Conservation (phyloP, 768 basidiomycete genomes). For the Kwoniella dendrophila region DNA sequence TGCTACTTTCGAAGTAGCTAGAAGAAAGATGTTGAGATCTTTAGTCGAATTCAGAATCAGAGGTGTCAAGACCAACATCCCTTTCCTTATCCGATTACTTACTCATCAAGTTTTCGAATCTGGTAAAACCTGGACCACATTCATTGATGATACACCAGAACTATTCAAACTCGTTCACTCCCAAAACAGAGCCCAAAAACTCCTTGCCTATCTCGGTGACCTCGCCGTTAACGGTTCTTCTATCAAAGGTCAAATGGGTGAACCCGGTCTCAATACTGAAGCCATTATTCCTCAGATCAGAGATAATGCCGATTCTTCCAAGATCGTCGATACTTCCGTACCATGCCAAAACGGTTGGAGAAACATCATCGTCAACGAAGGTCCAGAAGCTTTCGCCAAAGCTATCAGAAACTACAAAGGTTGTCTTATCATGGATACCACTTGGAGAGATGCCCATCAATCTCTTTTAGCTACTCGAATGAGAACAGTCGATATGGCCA, state of each 20-base stretch:
- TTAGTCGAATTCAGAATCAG: constrained; percentile 99
- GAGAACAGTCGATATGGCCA: constrained; percentile 94
- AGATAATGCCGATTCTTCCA: constrained; percentile 72
- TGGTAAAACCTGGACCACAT: constrained; percentile 99
- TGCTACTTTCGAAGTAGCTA: constrained; percentile 96
- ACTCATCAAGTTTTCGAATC: constrained; percentile 95
- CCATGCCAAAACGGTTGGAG: constrained; percentile 94
- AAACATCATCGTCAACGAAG: constrained; percentile 96
- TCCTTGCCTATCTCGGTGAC: constrained; percentile 95
- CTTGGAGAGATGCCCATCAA: constrained; percentile 99
- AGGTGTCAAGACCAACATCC: constrained; percentile 99
- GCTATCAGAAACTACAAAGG: constrained; percentile 96
- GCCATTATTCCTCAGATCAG: constrained; percentile 78
- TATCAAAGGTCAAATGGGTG: constrained; percentile 95
- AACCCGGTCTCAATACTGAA: constrained; percentile 90
- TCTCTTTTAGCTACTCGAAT: constrained; percentile 94
- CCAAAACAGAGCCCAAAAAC: constrained; percentile 97
- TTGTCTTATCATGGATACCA: constrained; percentile 71
- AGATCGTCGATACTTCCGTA: constrained; percentile 74
- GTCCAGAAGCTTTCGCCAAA: constrained; percentile 97
- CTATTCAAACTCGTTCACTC: constrained; percentile 97
- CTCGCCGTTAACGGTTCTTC: constrained; percentile 96
- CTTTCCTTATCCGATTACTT: constrained; percentile 96
- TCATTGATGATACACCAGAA: constrained; percentile 99
- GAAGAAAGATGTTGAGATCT: constrained; percentile 97